phyloP scores from a whole-genome alignment of 495 filamentous ascomycete species.

The Astrothelium macrocarpum region DNA sequence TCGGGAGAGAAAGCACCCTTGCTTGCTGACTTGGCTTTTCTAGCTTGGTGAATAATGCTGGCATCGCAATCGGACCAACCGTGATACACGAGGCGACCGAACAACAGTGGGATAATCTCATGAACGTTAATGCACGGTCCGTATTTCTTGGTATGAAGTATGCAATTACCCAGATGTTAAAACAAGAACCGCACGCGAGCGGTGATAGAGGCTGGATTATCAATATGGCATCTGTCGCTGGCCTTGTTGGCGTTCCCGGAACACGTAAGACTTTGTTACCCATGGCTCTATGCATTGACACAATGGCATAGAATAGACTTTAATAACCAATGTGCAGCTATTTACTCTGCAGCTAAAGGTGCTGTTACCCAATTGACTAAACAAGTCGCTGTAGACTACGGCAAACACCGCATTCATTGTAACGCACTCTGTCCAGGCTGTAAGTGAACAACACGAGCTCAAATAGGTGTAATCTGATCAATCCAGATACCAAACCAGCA shows the following conservation, averaged over 20 bases:
- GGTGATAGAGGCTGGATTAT: constrained; percentile 24
- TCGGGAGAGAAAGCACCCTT: background rate
- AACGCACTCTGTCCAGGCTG: constrained; percentile 10
- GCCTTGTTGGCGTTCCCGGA: constrained; percentile 8
- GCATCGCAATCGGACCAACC: background rate
- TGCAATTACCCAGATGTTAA: constrained; percentile 22
- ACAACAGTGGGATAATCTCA: constrained; percentile 11
- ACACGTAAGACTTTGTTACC: background rate
- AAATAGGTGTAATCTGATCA: background rate
- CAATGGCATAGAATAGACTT: background rate
- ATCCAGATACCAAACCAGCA: background rate
- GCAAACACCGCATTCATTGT: constrained; percentile 5
- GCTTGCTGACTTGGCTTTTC: background rate
- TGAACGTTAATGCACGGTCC: constrained; percentile 17
- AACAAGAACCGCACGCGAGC: constrained; percentile 20
- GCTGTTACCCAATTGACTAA: constrained; percentile 22
- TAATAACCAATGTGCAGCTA: background rate
- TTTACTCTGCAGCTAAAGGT: constrained; percentile 14
- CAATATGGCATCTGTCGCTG: constrained; percentile 18
- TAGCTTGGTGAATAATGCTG: background rate
- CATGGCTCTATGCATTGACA: background rate
- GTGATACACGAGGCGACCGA: constrained; percentile 4
- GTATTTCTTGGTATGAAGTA: constrained; percentile 23
- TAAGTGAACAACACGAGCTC: background rate
- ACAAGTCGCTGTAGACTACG: constrained; percentile 21